Evolutionary conservation across 441 rosid species (phyloP).

Genomic region (Croton laevigatus): DNA sequence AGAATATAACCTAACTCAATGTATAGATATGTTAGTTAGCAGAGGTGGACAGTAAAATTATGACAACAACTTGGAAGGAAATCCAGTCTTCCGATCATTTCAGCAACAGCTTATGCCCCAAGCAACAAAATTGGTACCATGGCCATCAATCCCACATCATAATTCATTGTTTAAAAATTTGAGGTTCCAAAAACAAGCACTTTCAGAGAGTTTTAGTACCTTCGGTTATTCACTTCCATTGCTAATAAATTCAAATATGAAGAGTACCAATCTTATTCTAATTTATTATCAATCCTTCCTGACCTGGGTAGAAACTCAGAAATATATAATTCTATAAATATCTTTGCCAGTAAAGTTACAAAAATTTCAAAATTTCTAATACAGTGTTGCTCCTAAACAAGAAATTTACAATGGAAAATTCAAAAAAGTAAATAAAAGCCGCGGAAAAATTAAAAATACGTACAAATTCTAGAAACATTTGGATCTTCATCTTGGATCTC

Average conservation of each 20-base stretch:
- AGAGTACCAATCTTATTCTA: not conserved
- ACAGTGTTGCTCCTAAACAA: not conserved
- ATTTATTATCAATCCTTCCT: too few species aligned
- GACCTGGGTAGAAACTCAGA: too few species aligned
- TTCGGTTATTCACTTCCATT: not conserved
- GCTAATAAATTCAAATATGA: not conserved
- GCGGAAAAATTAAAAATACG: constrained; percentile 12
- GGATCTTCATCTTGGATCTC: constrained; percentile 96
- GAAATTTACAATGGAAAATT: not conserved
- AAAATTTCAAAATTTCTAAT: not conserved
- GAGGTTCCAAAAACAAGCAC: not conserved
- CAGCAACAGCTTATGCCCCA: not conserved
- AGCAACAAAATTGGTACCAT: not conserved
- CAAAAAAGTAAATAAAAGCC: not conserved
- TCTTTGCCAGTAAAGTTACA: not conserved
- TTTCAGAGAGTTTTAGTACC: not conserved
- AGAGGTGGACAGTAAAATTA: not conserved
- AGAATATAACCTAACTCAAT: not conserved
- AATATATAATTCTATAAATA: too few species aligned
- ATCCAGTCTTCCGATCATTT: not conserved
- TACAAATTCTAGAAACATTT: constrained; percentile 76
- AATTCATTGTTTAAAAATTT: not conserved
- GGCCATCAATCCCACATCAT: not conserved
- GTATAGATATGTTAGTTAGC: not conserved
- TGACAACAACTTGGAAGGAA: not conserved